These are phyloP conservation scores for Verticillium zaregamsianum DNA, from an alignment of 2,329 filamentous ascomycete species.

Conservation along the genomic window DNA sequence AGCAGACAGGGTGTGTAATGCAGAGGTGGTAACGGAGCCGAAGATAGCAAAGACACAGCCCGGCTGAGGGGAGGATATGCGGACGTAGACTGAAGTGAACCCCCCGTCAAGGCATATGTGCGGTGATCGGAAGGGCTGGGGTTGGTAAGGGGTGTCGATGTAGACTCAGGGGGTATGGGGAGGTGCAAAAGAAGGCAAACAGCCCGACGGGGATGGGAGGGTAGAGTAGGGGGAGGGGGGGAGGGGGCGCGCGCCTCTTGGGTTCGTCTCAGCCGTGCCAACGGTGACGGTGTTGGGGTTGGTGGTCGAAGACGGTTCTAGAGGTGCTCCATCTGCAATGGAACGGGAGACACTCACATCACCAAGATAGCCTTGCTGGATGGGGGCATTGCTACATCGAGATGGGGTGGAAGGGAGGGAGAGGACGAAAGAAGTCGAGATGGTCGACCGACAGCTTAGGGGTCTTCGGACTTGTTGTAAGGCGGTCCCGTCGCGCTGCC, in stretches of 20 bases:
- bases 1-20: constrained; percentile 4
- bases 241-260: constrained; percentile 5
- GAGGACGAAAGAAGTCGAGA: constrained; percentile 2
- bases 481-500: not conserved
- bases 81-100: not conserved
- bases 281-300: constrained; percentile 21
- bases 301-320: constrained; percentile 14
- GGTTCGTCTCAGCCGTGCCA: constrained; percentile 30
- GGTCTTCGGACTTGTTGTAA: constrained; percentile 3
- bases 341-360: constrained; percentile 27
- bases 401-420: constrained; percentile 17
- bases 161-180: constrained; percentile 22
- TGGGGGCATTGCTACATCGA: constrained; percentile 38
- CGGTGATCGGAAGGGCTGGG: constrained; percentile 15
- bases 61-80: constrained; percentile 9
- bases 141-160: constrained; percentile 19
- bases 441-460: not conserved
- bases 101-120: not conserved
- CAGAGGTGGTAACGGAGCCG: constrained; percentile 3
- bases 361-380: constrained; percentile 24
- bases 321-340: constrained; percentile 30
- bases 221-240: constrained; percentile 4
- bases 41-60: constrained; percentile 19
- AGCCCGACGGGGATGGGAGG: constrained; percentile 24
- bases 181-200: constrained; percentile 16